Evolutionary conservation across 1,284 basidiomycete genomes (phyloP).

Genomic region (Cutaneotrichosporon cyanovorans): DNA sequence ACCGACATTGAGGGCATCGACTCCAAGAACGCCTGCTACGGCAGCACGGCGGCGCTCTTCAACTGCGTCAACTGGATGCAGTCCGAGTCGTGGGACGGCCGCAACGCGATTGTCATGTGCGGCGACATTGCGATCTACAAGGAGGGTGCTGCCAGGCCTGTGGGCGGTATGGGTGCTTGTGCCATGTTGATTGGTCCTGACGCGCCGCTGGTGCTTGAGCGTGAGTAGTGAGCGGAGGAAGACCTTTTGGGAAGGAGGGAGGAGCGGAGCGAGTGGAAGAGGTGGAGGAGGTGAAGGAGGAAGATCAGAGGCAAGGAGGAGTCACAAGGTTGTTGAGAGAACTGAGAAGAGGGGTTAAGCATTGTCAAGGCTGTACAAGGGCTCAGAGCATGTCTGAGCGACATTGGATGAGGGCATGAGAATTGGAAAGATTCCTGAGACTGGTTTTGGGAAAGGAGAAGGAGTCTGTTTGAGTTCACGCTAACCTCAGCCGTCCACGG

Average conservation of each 20-base stretch:
- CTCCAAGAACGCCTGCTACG: constrained; percentile 99
- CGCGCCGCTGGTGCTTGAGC: constrained; percentile 88
- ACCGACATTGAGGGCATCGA: constrained; percentile 94
- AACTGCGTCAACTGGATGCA: constrained; percentile 98
- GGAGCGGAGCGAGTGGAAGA: no score
- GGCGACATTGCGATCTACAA: constrained; percentile 99
- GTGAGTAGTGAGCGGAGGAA: no score
- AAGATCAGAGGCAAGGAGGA: no score
- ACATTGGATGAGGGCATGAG: no score
- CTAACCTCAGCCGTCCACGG: constrained; percentile 76
- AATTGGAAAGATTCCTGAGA: no score
- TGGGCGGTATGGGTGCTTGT: constrained; percentile 91
- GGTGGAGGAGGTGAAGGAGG: no score
- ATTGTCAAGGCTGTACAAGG: no score
- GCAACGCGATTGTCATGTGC: constrained; percentile 93
- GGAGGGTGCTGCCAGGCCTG: constrained; percentile 88
- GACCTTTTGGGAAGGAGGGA: background rate
- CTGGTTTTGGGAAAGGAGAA: background rate
- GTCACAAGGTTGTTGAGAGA: no score
- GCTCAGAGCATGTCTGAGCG: no score
- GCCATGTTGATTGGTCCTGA: constrained; percentile 94
- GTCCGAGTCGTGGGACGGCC: constrained; percentile 93
- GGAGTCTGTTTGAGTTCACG: no score
- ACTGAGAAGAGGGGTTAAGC: no score
- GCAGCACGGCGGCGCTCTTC: constrained; percentile 95